phyloP scores from a whole-genome alignment of 1,139 yeast genomes.

The Lizanozyma gosingica region DNA sequence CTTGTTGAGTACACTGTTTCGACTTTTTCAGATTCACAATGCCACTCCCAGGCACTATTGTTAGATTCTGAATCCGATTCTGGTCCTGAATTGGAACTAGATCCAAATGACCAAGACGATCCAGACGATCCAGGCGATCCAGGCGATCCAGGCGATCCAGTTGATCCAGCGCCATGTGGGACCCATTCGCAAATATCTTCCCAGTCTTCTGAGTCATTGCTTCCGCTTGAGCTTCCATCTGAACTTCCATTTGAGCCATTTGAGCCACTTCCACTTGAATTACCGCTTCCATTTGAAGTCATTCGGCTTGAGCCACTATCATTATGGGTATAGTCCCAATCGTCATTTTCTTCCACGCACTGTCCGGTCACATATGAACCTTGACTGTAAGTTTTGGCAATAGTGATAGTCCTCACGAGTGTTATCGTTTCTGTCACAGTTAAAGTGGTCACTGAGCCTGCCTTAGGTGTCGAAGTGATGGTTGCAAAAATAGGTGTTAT shows the following conservation, averaged over 20 bases:
- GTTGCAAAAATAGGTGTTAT: not conserved
- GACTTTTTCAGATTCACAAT: constrained; percentile 10
- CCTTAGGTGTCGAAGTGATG: not conserved
- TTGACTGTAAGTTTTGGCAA: not conserved
- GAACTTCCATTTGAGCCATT: not conserved
- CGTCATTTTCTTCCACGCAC: not conserved
- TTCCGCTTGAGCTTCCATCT: not conserved
- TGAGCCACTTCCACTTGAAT: not conserved
- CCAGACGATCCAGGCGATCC: constrained; percentile 1
- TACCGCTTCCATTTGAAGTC: not conserved
- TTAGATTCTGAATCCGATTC: constrained; percentile 9
- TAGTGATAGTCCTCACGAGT: not conserved
- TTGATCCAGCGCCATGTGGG: not conserved
- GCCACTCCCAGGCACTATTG: constrained; percentile 11
- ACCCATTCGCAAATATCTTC: not conserved
- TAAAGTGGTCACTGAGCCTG: not conserved
- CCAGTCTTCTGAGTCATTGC: not conserved
- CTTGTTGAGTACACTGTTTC: constrained; percentile 5
- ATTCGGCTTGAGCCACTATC: not conserved
- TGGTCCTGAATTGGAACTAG: constrained; percentile 6
- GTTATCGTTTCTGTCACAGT: not conserved
- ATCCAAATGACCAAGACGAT: constrained; percentile 1
- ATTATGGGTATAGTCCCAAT: not conserved
- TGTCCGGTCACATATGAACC: not conserved
- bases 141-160: constrained; percentile 5